Percentiles rank a stretch among this genome's conserved stretches.
These are phyloP conservation scores for Metarhizium guizhouense DNA, from an alignment of 2,329 filamentous ascomycete species.

Conservation along the genomic window DNA sequence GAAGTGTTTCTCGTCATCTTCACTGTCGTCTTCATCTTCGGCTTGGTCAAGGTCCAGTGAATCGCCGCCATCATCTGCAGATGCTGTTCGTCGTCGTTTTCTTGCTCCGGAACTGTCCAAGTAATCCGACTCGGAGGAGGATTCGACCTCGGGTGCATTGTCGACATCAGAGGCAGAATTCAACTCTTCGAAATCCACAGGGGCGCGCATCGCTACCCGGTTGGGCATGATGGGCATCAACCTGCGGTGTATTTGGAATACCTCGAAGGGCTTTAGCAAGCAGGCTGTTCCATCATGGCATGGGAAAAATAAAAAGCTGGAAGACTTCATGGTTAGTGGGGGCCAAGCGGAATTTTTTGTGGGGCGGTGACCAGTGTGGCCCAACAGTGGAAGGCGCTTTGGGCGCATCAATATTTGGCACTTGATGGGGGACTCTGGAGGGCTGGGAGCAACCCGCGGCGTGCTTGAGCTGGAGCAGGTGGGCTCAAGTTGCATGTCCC, in stretches of 20 bases:
- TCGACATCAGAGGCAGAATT: neutral
- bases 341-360: neutral
- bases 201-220: neutral
- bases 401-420: no score
- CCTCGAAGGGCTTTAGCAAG: neutral
- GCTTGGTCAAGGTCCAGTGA: conserved; percentile 11
- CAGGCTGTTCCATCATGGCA: neutral
- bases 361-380: neutral
- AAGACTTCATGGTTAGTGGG: neutral
- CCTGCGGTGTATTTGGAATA: neutral
- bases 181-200: neutral
- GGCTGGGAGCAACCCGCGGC: no score
- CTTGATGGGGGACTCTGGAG: no score
- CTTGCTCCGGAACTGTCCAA: conserved; percentile 36
- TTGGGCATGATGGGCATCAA: neutral
- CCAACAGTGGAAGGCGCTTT: no score
- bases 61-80: conserved; percentile 17
- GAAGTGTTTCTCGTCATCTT: conserved; percentile 22
- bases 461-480: neutral
- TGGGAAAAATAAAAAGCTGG: neutral
- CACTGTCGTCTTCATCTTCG: conserved; percentile 24
- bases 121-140: conserved; percentile 37
- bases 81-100: conserved; percentile 35
- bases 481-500: neutral
- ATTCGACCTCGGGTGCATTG: conserved; percentile 13